Conservation (phyloP, 306 rosid species). For the Corylus americana region DNA sequence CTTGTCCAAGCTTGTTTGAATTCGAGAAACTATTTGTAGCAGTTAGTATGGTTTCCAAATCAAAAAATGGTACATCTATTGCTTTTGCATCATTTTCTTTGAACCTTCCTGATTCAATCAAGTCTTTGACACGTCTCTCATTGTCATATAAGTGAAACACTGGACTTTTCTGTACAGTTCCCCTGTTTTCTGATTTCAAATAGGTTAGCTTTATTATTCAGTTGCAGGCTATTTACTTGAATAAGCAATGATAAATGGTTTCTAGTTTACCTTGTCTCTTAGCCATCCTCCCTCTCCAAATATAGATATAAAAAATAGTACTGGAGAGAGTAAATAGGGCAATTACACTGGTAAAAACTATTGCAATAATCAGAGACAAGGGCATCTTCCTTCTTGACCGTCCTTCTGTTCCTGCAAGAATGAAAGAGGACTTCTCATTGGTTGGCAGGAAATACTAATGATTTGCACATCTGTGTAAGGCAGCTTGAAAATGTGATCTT, state of each 20-base stretch:
- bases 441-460: background rate
- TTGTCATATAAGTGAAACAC: conserved; percentile 48
- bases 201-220: conserved; percentile 22
- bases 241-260: conserved; percentile 1
- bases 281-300: conserved; percentile 43
- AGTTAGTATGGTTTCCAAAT: conserved; percentile 54
- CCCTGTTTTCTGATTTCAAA: conserved; percentile 56
- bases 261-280: conserved; percentile 50
- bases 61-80: conserved; percentile 64
- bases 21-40: conserved; percentile 61
- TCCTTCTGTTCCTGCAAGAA: conserved; percentile 36
- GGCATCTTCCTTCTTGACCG: conserved; percentile 27
- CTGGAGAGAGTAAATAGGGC: conserved; percentile 51
- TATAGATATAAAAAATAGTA: conserved; percentile 38
- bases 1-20: conserved; percentile 78
- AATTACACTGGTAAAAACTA: conserved; percentile 32
- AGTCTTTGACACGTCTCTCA: conserved; percentile 50
- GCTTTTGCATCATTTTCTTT: conserved; percentile 58
- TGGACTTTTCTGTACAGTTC: conserved; percentile 41
- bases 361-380: conserved; percentile 42
- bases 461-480: background rate
- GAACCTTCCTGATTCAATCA: conserved; percentile 55
- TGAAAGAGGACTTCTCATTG: background rate
- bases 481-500: too few species aligned
- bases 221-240: conserved; percentile 1